Base-by-base conservation (phyloP, 1,139 yeast species). In the Suhomyces atakaporum region DNA sequence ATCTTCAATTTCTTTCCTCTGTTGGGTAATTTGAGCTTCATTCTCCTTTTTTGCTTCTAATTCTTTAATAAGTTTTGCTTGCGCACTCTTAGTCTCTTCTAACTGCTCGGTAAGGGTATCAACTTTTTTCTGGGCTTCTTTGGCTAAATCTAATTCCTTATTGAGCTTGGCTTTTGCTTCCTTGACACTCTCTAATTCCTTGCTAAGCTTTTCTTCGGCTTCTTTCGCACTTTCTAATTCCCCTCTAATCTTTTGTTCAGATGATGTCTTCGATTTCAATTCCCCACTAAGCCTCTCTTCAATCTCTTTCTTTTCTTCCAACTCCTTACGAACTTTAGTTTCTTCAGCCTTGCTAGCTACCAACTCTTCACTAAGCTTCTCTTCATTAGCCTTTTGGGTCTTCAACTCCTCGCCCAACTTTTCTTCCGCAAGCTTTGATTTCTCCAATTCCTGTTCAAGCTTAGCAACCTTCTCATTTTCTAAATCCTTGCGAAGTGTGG, bases 41-140 rank as follows among this genome's bases (percentile, higher is more conserved):
- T n/a, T n/a, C n/a, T 25, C 29, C 18, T 29, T 27, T 5, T 35
- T 12, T 19, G 18, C 18, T 23, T 30, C 33, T 7, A 30, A 24
- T 9, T 30, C 33, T 13, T 30, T 23, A 13, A 13, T 8, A 12
- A 26, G 7, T 6, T 29, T 11, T 5, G 10, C 27, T 11, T 15
- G 27, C n/a, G 8, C 15, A 14, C 11, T 16, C 33, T 29, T 29
- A 11, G 12, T 11, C 12, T 18, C 18, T 23, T 30, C 33, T 7
- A 30, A 24, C 7, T 30, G 28, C n/a, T 30, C 14, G 10, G 20
- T 18, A 18, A 18, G 20, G 8, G 20, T 6, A 6, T 5, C 20
- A 18, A 18, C 20, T 18, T 18, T 18, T 18, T 18, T 8, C 8
- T 18, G 7, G 8, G 8, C 20, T 5, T 18, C 20, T 8, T 18